Conservation (phyloP, 208 protist species). For the Leptomonas pyrrhocoris region DNA sequence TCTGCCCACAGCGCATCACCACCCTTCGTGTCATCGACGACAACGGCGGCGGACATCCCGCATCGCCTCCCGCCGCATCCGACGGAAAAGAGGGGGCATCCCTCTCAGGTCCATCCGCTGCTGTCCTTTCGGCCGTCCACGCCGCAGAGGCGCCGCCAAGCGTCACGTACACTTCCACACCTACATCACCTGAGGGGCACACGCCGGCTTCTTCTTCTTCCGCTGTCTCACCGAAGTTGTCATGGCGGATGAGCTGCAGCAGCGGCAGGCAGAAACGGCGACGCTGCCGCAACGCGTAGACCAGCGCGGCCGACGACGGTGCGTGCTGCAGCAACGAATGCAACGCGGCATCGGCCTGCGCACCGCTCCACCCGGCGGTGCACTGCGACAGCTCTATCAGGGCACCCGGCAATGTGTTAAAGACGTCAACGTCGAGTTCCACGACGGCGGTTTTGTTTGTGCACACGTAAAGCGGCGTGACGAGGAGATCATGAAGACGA, state of each 20-base stretch:
- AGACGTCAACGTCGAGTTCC: neutral
- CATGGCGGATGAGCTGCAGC: neutral
- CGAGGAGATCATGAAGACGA: constrained; percentile 14
- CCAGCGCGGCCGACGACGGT: constrained; percentile 8
- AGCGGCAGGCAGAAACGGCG: neutral
- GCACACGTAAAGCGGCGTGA: constrained; percentile 32
- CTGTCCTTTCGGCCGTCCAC: neutral
- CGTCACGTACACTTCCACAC: neutral
- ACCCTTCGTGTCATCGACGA: neutral
- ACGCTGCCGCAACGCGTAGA: constrained; percentile 18
- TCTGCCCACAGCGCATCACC: neutral
- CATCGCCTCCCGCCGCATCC: neutral
- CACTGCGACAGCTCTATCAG: neutral
- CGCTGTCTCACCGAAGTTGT: neutral
- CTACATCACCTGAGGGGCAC: neutral
- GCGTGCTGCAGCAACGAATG: constrained; percentile 1
- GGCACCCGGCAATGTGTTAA: neutral
- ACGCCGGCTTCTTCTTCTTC: neutral
- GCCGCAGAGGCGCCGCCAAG: neutral
- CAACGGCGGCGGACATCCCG: neutral
- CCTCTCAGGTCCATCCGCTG: too few relatives aligned
- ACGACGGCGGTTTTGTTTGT: neutral
- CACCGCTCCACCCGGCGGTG: neutral
- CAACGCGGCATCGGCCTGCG: neutral
- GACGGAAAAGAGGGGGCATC: neutral